A percentile compares a stretch with the other conserved stretches of the same genome.
Evolutionary conservation across 768 basidiomycete species (phyloP).

Genomic region (Tricholoma furcatifolium): DNA sequence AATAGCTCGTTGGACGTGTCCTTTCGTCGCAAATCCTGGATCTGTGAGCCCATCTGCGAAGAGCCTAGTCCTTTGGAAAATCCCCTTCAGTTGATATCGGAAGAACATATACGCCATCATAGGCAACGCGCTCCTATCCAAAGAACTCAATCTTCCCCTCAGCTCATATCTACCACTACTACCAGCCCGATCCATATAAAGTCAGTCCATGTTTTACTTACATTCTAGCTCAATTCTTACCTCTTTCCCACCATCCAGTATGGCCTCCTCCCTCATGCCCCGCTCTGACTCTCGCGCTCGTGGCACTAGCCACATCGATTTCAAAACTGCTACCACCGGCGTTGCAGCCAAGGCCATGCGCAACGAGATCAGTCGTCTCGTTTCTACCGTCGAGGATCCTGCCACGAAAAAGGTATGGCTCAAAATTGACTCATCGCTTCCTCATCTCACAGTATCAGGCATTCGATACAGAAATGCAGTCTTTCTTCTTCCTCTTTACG

Average conservation of each 20-base stretch:
- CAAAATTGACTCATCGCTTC: conserved; percentile 1
- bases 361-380: conserved; percentile 95
- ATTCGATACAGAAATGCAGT: conserved; percentile 95
- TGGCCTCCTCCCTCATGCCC: conserved; percentile 58
- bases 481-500: conserved; percentile 95
- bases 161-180: conserved; percentile 64
- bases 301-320: conserved; percentile 84
- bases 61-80: conserved; percentile 38
- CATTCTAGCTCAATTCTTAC: conserved; percentile 13
- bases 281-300: conserved; percentile 69
- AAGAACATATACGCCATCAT: conserved; percentile 58
- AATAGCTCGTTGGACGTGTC: conserved; percentile 15
- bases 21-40: conserved; percentile 30
- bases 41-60: conserved; percentile 50
- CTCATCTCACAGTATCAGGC: conserved; percentile 45
- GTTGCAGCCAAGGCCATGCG: conserved; percentile 96
- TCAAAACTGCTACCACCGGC: conserved; percentile 96
- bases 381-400: conserved; percentile 78
- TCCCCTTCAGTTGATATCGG: conserved; percentile 22
- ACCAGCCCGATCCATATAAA: conserved; percentile 27
- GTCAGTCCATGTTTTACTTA: conserved; percentile 26
- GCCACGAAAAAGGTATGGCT: conserved; percentile 72
- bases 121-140: conserved; percentile 43
- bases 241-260: conserved; percentile 31
- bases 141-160: conserved; percentile 53